Evolutionary conservation across 2,329 filamentous ascomycete species (phyloP).

Genomic region (Chrysosporium keratinophilum): DNA sequence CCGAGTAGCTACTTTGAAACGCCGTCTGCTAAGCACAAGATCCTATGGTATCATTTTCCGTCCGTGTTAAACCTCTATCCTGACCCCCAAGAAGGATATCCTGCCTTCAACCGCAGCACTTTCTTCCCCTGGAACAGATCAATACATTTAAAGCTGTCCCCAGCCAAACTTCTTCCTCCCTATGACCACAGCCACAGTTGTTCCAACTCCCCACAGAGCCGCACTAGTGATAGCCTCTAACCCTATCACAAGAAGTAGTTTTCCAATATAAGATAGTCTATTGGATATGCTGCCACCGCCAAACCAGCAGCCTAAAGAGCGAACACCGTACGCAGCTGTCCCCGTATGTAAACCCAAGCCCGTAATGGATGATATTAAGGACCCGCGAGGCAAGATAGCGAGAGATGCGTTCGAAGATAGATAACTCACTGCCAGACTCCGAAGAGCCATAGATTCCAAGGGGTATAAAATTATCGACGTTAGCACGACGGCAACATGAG

Average conservation of each 20-base stretch:
- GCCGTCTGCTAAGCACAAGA: no score
- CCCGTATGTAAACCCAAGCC: slow-evolving; percentile 16
- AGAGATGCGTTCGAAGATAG: slow-evolving; percentile 23
- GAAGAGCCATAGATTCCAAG: slow-evolving; percentile 33
- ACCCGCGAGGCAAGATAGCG: not conserved
- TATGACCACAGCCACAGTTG: slow-evolving; percentile 30
- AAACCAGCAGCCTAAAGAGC: slow-evolving; percentile 26
- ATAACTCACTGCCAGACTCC: slow-evolving; percentile 31
- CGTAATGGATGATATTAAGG: slow-evolving; percentile 9
- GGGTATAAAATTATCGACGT: slow-evolving; percentile 33
- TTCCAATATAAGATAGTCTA: slow-evolving; percentile 28
- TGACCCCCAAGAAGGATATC: not conserved
- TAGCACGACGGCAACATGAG: slow-evolving; percentile 31
- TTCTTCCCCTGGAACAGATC: not conserved
- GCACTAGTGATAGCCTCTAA: slow-evolving; percentile 31
- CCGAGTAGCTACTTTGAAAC: no score
- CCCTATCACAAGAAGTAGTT: slow-evolving; percentile 29
- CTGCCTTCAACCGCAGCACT: not conserved
- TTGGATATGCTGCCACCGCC: slow-evolving; percentile 26
- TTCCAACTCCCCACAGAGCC: slow-evolving; percentile 31
- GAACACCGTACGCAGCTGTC: slow-evolving; percentile 20
- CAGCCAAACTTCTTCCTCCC: slow-evolving; percentile 34
- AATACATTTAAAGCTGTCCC: slow-evolving; percentile 21
- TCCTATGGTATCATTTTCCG: no score
- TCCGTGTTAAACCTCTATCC: no score